These are phyloP conservation scores for Coccomyxa subellipsoidea DNA, from an alignment of 163 green algal species.

Conservation along the genomic window DNA sequence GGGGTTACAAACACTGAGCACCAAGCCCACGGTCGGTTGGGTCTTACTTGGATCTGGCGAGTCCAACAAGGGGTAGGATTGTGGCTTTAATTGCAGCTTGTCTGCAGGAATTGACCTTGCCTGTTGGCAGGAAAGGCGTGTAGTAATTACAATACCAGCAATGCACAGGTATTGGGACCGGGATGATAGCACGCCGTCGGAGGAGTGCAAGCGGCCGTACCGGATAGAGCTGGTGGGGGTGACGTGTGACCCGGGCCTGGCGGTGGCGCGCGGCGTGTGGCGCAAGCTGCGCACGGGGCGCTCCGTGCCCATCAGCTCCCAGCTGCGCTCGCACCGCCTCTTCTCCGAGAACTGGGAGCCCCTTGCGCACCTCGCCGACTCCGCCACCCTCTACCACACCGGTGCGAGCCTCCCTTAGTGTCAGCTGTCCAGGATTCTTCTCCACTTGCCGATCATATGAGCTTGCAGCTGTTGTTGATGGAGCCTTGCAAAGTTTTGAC, in stretches of 20 bases:
- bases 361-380: constrained; percentile 42
- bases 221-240: constrained; percentile 63
- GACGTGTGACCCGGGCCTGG: constrained; percentile 54
- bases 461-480: no score
- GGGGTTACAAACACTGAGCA: no score
- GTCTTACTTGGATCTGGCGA: no score
- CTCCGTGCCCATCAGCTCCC: constrained; percentile 43
- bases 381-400: constrained; percentile 58
- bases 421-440: not conserved
- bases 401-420: constrained; percentile 10
- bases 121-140: no score
- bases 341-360: constrained; percentile 46
- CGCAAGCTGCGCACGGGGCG: constrained; percentile 37
- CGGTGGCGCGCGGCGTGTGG: constrained; percentile 57
- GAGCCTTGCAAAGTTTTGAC: no score
- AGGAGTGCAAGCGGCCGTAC: constrained; percentile 42
- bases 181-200: constrained; percentile 10
- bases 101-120: no score
- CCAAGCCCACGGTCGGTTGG: no score
- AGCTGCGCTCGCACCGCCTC: constrained; percentile 53
- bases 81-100: no score
- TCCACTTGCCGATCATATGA: not conserved
- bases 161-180: constrained; percentile 47
- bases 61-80: no score
- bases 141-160: no score